Conservation (phyloP, 1,284 basidiomycete genomes). For the Tilletiopsis washingtonensis region DNA sequence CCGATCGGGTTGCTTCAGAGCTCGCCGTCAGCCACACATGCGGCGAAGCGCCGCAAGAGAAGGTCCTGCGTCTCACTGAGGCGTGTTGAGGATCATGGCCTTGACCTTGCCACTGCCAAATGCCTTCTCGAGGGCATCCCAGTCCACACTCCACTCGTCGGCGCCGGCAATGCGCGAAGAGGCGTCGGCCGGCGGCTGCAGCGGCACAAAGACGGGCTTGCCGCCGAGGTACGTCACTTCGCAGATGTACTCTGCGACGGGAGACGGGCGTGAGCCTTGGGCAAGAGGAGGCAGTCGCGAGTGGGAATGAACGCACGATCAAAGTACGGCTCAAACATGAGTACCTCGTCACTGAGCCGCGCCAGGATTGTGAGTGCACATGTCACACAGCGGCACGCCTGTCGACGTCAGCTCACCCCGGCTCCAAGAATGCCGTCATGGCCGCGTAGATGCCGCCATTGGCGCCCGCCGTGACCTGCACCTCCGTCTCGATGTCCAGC, state of each 20-base stretch:
- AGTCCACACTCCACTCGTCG: constrained; percentile 52
- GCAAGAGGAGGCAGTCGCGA: too few species aligned
- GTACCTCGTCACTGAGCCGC: constrained; percentile 86
- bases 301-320: constrained; percentile 55
- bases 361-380: constrained; percentile 53
- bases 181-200: constrained; percentile 65
- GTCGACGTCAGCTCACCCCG: constrained; percentile 9
- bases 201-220: constrained; percentile 83
- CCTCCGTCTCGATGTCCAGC: constrained; percentile 76
- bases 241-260: constrained; percentile 62
- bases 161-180: constrained; percentile 21
- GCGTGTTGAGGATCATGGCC: constrained; percentile 57
- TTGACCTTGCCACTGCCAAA: constrained; percentile 81
- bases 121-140: constrained; percentile 61
- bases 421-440: constrained; percentile 30
- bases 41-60: too few species aligned
- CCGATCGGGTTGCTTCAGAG: constrained; percentile 60
- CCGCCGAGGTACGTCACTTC: constrained; percentile 56
- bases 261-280: too few species aligned
- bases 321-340: constrained; percentile 91
- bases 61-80: too few species aligned
- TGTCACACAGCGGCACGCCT: not conserved
- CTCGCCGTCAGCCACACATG: too few species aligned
- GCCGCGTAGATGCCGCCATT: constrained; percentile 51
- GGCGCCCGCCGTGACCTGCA: constrained; percentile 87